Evolutionary conservation across 148 eudicot species (phyloP).

Genomic region (Linanthus parryae): DNA sequence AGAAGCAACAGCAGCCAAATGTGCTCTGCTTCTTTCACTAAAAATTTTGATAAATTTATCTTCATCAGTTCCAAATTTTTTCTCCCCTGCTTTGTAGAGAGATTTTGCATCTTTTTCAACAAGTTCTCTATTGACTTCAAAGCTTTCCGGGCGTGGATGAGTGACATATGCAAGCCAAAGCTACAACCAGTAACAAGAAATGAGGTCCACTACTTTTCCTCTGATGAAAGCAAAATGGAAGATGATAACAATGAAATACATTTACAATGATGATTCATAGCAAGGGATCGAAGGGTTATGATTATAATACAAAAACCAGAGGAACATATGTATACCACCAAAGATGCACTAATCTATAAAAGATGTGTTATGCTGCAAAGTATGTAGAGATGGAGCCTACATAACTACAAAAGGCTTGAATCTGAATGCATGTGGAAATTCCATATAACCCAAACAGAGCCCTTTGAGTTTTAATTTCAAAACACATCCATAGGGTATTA

Average conservation of each 20-base stretch:
- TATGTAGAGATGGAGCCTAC: no score
- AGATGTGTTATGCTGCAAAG: background rate
- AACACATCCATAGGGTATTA: no score
- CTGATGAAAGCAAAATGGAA: background rate
- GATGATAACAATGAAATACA: background rate
- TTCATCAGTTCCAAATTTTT: slow-evolving; percentile 56
- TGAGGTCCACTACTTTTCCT: background rate
- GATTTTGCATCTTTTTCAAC: slow-evolving; percentile 44
- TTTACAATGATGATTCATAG: background rate
- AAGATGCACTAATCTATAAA: background rate
- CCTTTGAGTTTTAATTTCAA: no score
- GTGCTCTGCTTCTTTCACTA: slow-evolving; percentile 49
- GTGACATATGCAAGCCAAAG: slow-evolving; percentile 51
- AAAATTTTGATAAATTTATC: slow-evolving; percentile 37
- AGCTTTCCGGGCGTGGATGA: slow-evolving; percentile 47
- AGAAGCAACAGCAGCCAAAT: slow-evolving; percentile 42
- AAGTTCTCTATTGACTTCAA: slow-evolving; percentile 35
- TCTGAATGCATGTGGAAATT: no score
- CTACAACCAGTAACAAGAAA: slow-evolving; percentile 24
- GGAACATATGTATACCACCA: background rate
- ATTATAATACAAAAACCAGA: background rate
- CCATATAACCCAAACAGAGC: no score
- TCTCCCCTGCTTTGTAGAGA: slow-evolving; percentile 59
- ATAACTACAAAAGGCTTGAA: no score
- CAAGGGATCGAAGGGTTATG: background rate